Evolutionary conservation across 2,329 filamentous ascomycete species (phyloP).

Genomic region (Xylaria sp.): DNA sequence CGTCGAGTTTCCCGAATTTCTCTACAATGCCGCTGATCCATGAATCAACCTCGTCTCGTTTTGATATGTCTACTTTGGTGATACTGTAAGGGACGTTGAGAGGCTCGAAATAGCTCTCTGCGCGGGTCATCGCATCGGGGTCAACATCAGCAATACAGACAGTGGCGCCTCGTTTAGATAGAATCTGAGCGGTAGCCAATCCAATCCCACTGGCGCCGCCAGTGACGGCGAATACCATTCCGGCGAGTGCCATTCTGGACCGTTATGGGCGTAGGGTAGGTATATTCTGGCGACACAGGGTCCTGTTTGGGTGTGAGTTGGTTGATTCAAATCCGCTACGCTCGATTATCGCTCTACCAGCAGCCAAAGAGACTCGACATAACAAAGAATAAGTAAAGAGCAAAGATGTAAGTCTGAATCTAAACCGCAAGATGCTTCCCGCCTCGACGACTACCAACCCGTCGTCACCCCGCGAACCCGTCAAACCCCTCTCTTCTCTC

Average conservation of each 20-base stretch:
- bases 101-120: slow-evolving; percentile 46
- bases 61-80: slow-evolving; percentile 61
- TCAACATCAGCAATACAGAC: slow-evolving; percentile 50
- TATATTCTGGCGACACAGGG: slow-evolving; percentile 6
- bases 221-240: slow-evolving; percentile 55
- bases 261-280: slow-evolving; percentile 2
- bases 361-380: slow-evolving; percentile 20
- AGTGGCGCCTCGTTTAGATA: slow-evolving; percentile 48
- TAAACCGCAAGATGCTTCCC: slow-evolving; percentile 16
- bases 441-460: slow-evolving; percentile 23
- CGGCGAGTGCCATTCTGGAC: slow-evolving; percentile 44
- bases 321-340: slow-evolving; percentile 9
- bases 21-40: slow-evolving; percentile 62
- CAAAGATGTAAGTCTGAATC: slow-evolving; percentile 18
- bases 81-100: slow-evolving; percentile 47
- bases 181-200: slow-evolving; percentile 48
- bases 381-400: slow-evolving; percentile 17
- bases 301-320: slow-evolving; percentile 14
- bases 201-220: slow-evolving; percentile 56
- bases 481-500: slow-evolving; percentile 35
- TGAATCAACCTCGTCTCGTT: slow-evolving; percentile 59
- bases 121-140: slow-evolving; percentile 42
- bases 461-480: slow-evolving; percentile 32
- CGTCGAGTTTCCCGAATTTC: slow-evolving; percentile 64
- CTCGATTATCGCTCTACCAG: slow-evolving; percentile 6